phyloP scores from a whole-genome alignment of 306 rosid genomes.

The Argentina anserina region DNA sequence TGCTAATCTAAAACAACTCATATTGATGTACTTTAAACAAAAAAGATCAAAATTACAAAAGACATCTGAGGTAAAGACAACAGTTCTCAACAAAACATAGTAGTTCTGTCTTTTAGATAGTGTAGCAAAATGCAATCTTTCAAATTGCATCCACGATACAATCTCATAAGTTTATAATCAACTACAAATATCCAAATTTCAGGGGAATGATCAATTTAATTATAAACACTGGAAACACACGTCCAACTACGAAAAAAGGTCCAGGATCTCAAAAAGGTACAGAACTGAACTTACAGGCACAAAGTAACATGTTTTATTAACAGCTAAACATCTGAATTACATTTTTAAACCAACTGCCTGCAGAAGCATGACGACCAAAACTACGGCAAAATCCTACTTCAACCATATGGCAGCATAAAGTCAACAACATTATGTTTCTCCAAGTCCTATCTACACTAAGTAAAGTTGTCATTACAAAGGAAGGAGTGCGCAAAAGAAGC shows the following conservation, averaged over 20 bases:
- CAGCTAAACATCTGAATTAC: constrained; percentile 24
- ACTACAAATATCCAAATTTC: not conserved
- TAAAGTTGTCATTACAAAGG: not conserved
- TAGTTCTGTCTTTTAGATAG: not conserved
- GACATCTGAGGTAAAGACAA: not conserved
- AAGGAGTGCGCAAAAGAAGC: not conserved
- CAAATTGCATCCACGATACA: not conserved
- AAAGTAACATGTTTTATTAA: constrained; percentile 22
- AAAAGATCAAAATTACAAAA: not conserved
- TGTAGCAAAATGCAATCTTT: not conserved
- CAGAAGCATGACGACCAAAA: constrained; percentile 12
- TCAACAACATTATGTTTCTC: not conserved
- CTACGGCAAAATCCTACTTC: not conserved
- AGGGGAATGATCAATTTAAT: not conserved
- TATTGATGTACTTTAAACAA: not conserved
- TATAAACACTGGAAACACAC: not conserved
- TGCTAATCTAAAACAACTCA: not conserved
- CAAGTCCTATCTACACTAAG: not conserved
- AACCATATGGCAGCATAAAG: not conserved
- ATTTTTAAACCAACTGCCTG: constrained; percentile 31
- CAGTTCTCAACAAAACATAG: not conserved
- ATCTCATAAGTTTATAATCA: not conserved
- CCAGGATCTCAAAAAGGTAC: constrained; percentile 1
- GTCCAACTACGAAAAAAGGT: not conserved
- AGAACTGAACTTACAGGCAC: constrained; percentile 22